Conservation (phyloP, 2,329 filamentous ascomycete species). For the Trichothecium sympodiale region DNA sequence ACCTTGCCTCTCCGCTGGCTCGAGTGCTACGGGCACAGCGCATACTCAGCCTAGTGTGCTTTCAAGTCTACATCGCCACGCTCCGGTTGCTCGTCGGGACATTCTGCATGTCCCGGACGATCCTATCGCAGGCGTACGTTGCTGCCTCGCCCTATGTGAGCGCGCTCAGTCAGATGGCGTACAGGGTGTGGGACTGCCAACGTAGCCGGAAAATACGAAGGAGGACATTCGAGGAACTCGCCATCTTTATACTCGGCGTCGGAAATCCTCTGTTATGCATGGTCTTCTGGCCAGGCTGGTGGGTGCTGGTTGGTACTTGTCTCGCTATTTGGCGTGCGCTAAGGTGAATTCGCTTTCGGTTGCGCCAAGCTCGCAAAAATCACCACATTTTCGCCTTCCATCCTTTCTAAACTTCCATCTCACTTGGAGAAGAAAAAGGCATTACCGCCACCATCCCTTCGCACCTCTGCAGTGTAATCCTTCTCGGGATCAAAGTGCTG, state of each 20-base stretch:
- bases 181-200: conserved; percentile 26
- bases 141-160: conserved; percentile 17
- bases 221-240: conserved; percentile 40
- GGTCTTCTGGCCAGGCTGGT: conserved; percentile 49
- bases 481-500: conserved; percentile 86
- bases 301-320: conserved; percentile 27
- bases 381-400: too few relatives aligned
- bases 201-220: conserved; percentile 25
- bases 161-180: conserved; percentile 16
- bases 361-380: too few relatives aligned
- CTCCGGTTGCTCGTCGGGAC: conserved; percentile 18
- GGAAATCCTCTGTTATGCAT: conserved; percentile 36
- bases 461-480: conserved; percentile 67
- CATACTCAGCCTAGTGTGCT: conserved; percentile 17
- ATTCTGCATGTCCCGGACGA: conserved; percentile 13
- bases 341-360: too few relatives aligned
- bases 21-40: conserved; percentile 23
- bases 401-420: too few relatives aligned
- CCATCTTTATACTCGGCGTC: conserved; percentile 36
- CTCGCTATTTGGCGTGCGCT: conserved; percentile 22
- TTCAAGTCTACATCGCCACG: conserved; percentile 19
- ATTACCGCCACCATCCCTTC: conserved; percentile 81
- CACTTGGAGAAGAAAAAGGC: conserved; percentile 70
- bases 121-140: conserved; percentile 15
- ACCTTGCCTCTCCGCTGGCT: conserved; percentile 21